Conservation (phyloP, 2,329 filamentous ascomycete genomes). For the Fragosphaeria purpurea region DNA sequence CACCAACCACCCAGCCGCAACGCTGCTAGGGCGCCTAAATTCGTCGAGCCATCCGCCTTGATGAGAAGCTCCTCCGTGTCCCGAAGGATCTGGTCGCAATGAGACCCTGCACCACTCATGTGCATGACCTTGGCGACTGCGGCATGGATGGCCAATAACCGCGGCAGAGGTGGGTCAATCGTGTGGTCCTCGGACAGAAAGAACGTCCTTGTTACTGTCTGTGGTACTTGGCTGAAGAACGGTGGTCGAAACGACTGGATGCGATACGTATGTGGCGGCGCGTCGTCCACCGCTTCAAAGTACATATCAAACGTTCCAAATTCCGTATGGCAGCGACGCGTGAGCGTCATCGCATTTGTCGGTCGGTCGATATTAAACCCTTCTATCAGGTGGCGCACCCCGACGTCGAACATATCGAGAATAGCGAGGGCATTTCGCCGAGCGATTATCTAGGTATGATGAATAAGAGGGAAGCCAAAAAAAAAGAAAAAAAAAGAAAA, state of each 20-base stretch:
- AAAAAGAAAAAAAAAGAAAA: background rate
- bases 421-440: background rate
- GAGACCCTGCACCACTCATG: background rate
- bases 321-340: background rate
- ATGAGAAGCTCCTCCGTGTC: background rate
- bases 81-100: background rate
- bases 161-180: background rate
- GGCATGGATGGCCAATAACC: background rate
- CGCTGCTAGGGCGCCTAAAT: background rate
- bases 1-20: background rate
- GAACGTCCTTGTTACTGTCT: background rate
- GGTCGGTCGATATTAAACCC: background rate
- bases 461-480: too few relatives aligned
- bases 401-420: constrained; percentile 4
- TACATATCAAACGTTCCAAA: background rate
- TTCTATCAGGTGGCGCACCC: background rate
- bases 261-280: constrained; percentile 1
- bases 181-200: background rate
- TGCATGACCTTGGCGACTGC: background rate
- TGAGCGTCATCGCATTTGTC: constrained; percentile 1
- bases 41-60: background rate
- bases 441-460: background rate
- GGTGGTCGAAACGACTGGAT: background rate
- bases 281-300: background rate
- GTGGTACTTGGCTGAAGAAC: background rate